A percentile compares a stretch with the other conserved stretches of the same genome.
Evolutionary conservation across 305 asterid species (phyloP).

Genomic region (Fraxinus floribunda): DNA sequence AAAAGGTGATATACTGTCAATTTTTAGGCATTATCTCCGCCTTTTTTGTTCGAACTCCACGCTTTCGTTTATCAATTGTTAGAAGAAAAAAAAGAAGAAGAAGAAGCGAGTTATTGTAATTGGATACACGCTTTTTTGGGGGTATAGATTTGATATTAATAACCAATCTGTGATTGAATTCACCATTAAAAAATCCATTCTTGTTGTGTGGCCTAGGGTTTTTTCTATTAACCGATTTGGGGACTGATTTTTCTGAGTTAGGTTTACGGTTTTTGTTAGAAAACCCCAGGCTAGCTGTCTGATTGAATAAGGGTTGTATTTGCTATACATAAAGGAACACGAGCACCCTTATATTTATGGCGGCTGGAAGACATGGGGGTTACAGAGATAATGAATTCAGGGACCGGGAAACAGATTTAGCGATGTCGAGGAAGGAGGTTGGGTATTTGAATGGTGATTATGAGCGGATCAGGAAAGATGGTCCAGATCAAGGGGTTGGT

Average conservation of each 20-base stretch:
- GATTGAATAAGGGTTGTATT: conserved; percentile 29
- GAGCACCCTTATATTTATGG: conserved; percentile 46
- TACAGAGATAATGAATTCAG: conserved; percentile 61
- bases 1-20: not conserved
- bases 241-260: conserved; percentile 23
- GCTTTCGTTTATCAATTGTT: conserved; percentile 10
- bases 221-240: conserved; percentile 5
- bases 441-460: conserved; percentile 47
- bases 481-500: conserved; percentile 31
- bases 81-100: not conserved
- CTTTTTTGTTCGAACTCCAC: conserved; percentile 15
- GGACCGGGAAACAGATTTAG: conserved; percentile 56
- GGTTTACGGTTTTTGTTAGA: conserved; percentile 40
- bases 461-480: conserved; percentile 45
- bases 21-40: conserved; percentile 29
- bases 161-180: conserved; percentile 31
- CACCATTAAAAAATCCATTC: not conserved
- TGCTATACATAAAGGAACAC: not conserved
- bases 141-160: conserved; percentile 13
- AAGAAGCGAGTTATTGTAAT: not conserved
- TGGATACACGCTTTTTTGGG: conserved; percentile 9
- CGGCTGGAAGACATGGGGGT: conserved; percentile 73
- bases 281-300: conserved; percentile 15
- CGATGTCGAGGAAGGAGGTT: conserved; percentile 44
- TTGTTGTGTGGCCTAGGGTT: conserved; percentile 6